Evolutionary conservation across 495 filamentous ascomycete species (phyloP).

Genomic region (Staphylotrichum tortipilum): DNA sequence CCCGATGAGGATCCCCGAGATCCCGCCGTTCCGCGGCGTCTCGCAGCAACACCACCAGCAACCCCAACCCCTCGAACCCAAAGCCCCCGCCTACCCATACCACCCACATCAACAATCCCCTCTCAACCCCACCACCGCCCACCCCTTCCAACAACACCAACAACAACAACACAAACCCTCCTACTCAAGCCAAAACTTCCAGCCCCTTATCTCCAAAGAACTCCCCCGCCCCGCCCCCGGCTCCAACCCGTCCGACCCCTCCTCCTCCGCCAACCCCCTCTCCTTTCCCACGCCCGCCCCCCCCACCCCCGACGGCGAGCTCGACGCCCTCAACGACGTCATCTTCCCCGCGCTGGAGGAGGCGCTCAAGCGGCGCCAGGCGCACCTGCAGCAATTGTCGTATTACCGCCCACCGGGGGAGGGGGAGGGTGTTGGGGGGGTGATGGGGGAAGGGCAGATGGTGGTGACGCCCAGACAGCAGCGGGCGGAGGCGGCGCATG

Average conservation of each 20-base stretch:
- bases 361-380: slow-evolving; percentile 71
- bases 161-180: slow-evolving; percentile 2
- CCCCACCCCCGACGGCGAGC: slow-evolving; percentile 38
- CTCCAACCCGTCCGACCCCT: slow-evolving; percentile 2
- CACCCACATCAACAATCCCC: slow-evolving; percentile 13
- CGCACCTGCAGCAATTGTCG: slow-evolving; percentile 50
- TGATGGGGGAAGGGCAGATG: too few species aligned
- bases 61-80: slow-evolving; percentile 8
- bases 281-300: slow-evolving; percentile 40
- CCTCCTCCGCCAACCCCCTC: slow-evolving; percentile 3
- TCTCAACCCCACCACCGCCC: slow-evolving; percentile 11
- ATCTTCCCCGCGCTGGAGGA: slow-evolving; percentile 86
- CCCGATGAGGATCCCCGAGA: slow-evolving; percentile 42
- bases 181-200: slow-evolving; percentile 1
- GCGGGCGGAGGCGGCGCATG: slow-evolving; percentile 67
- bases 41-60: slow-evolving; percentile 21
- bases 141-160: not conserved
- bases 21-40: slow-evolving; percentile 43
- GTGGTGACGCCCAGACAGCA: slow-evolving; percentile 44
- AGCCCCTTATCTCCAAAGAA: slow-evolving; percentile 19
- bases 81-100: not conserved
- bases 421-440: slow-evolving; percentile 20
- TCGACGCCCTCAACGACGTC: slow-evolving; percentile 65
- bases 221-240: slow-evolving; percentile 12
- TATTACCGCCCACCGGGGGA: slow-evolving; percentile 37